These are phyloP conservation scores for Trypanosoma caninum DNA, from an alignment of 208 protist genomes.

Conservation along the genomic window DNA sequence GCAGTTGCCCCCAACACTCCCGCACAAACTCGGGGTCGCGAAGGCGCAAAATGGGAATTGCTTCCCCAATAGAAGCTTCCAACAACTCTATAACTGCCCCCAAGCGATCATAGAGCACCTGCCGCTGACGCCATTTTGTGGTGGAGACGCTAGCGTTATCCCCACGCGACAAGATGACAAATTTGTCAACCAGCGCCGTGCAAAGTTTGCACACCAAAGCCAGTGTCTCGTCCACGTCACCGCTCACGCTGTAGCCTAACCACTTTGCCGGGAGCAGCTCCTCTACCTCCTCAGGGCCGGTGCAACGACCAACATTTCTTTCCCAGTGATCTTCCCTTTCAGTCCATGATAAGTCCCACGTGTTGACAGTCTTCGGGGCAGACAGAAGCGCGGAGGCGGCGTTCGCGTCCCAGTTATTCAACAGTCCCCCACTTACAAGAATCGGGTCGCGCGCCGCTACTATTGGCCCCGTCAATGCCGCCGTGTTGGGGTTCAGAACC, in stretches of 20 bases:
- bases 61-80: slow-evolving; percentile 82
- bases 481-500: slow-evolving; percentile 68
- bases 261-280: slow-evolving; percentile 81
- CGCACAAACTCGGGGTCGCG: slow-evolving; percentile 78
- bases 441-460: slow-evolving; percentile 53
- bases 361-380: slow-evolving; percentile 50
- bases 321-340: slow-evolving; percentile 80
- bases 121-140: slow-evolving; percentile 81
- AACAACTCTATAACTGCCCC: slow-evolving; percentile 86
- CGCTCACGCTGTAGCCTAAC: slow-evolving; percentile 82
- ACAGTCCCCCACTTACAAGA: slow-evolving; percentile 63
- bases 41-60: slow-evolving; percentile 79
- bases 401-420: slow-evolving; percentile 82
- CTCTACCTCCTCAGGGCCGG: slow-evolving; percentile 82
- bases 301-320: slow-evolving; percentile 65
- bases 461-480: slow-evolving; percentile 59
- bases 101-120: slow-evolving; percentile 73
- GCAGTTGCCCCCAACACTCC: slow-evolving; percentile 74
- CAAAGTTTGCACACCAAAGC: slow-evolving; percentile 87
- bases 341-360: slow-evolving; percentile 80
- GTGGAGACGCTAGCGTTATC: slow-evolving; percentile 79
- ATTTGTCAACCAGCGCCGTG: slow-evolving; percentile 82
- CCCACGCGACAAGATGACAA: slow-evolving; percentile 69
- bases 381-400: slow-evolving; percentile 57
- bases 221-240: slow-evolving; percentile 82